Conservation (phyloP, 2,329 filamentous ascomycete species). For the Amphichorda felina region DNA sequence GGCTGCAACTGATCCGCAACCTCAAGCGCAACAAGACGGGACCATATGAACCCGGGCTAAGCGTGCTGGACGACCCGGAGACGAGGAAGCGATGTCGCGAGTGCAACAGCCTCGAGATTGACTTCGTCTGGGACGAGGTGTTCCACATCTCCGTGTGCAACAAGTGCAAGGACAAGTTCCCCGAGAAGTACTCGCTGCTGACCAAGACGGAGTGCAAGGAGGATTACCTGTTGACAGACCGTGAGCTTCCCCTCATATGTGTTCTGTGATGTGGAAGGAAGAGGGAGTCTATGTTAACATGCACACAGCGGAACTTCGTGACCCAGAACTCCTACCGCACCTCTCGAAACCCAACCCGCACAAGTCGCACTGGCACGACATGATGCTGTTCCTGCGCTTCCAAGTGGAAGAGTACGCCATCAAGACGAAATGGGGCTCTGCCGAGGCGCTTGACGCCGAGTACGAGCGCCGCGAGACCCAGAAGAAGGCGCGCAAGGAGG, state of each 20-base stretch:
- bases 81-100: slow-evolving; percentile 70
- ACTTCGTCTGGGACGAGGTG: slow-evolving; percentile 87
- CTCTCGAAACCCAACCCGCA: slow-evolving; percentile 87
- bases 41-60: slow-evolving; percentile 83
- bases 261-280: neutral
- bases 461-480: slow-evolving; percentile 69
- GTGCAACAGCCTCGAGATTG: slow-evolving; percentile 75
- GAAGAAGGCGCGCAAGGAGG: slow-evolving; percentile 77
- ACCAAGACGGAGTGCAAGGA: slow-evolving; percentile 96
- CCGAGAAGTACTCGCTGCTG: slow-evolving; percentile 87
- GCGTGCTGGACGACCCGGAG: slow-evolving; percentile 51
- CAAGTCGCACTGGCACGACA: slow-evolving; percentile 93
- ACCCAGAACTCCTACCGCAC: slow-evolving; percentile 76
- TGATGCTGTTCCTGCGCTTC: slow-evolving; percentile 92
- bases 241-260: slow-evolving; percentile 33
- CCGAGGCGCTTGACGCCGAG: slow-evolving; percentile 77
- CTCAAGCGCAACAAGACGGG: slow-evolving; percentile 65
- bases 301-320: slow-evolving; percentile 67
- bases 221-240: slow-evolving; percentile 90
- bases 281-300: neutral
- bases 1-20: slow-evolving; percentile 61
- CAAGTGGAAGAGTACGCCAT: slow-evolving; percentile 95
- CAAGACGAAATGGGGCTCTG: slow-evolving; percentile 78
- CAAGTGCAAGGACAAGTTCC: slow-evolving; percentile 75
- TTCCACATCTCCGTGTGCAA: slow-evolving; percentile 68